These are phyloP conservation scores for Leccinum sublutescens DNA, from an alignment of 768 basidiomycete species.

Conservation along the genomic window DNA sequence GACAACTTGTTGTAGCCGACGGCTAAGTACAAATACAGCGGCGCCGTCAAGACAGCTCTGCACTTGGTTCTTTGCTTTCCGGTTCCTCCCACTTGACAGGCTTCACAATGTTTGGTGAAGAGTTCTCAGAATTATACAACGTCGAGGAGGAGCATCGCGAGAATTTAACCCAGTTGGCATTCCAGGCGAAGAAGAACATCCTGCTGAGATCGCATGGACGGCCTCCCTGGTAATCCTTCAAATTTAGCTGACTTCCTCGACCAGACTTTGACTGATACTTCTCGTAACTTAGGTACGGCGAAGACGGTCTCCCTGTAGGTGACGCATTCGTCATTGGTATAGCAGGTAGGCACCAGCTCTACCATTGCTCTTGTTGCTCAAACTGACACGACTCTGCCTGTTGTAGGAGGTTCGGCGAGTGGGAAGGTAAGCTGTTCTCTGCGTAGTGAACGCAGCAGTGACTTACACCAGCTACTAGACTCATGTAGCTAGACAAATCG, in stretches of 20 bases:
- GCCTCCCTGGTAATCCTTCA: conserved; percentile 65
- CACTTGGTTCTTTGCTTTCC: neutral
- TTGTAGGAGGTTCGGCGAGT: conserved; percentile 77
- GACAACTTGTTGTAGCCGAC: conserved; percentile 26
- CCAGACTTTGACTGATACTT: conserved; percentile 12
- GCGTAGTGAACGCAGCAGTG: neutral
- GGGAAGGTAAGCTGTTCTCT: conserved; percentile 61
- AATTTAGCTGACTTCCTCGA: conserved; percentile 3
- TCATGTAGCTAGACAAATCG: conserved; percentile 81
- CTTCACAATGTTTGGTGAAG: conserved; percentile 28
- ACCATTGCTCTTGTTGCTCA: neutral
- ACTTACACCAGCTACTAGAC: conserved; percentile 47
- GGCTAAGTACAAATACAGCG: conserved; percentile 27
- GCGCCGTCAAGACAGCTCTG: neutral
- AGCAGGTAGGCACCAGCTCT: conserved; percentile 53
- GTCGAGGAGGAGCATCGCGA: conserved; percentile 16
- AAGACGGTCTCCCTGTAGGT: conserved; percentile 64
- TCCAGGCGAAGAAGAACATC: conserved; percentile 60
- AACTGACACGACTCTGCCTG: neutral
- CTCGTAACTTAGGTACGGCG: conserved; percentile 62
- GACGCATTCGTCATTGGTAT: conserved; percentile 85
- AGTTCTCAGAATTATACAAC: conserved; percentile 21
- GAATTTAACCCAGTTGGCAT: conserved; percentile 16
- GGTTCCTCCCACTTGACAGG: conserved; percentile 1
- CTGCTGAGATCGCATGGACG: conserved; percentile 81